Evolutionary conservation across 345 rosid genomes (phyloP).

Genomic region (Ricinus communis): DNA sequence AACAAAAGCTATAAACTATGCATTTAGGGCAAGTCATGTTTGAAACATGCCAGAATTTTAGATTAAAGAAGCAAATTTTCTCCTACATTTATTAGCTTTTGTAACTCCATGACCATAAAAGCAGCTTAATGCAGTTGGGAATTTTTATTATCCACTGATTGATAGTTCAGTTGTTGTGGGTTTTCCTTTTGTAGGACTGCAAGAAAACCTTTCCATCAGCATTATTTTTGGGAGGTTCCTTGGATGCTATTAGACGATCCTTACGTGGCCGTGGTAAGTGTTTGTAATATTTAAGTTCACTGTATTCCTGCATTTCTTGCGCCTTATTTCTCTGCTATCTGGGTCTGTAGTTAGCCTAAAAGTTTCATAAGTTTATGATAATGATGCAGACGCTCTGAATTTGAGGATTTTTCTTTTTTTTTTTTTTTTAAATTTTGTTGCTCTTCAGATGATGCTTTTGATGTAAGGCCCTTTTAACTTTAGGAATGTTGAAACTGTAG

Average conservation of each 20-base stretch:
- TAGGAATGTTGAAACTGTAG: neutral
- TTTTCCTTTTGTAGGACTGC: constrained; percentile 63
- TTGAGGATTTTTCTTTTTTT: neutral
- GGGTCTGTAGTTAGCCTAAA: neutral
- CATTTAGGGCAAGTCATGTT: no score
- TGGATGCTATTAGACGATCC: constrained; percentile 58
- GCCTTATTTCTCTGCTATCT: neutral
- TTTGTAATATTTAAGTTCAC: constrained; percentile 3
- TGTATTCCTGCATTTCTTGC: neutral
- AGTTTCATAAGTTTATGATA: neutral
- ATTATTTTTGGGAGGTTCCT: constrained; percentile 81
- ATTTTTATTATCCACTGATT: neutral
- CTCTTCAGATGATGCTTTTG: neutral
- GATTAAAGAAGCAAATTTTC: no score
- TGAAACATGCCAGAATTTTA: no score
- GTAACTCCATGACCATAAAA: neutral
- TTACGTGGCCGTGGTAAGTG: constrained; percentile 71
- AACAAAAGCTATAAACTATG: neutral
- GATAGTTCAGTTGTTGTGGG: neutral
- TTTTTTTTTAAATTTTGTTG: no score
- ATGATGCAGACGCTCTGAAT: neutral
- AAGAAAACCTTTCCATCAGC: constrained; percentile 77
- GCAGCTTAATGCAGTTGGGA: neutral
- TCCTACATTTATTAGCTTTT: no score
- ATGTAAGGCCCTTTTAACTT: no score